Base-by-base conservation (phyloP, 495 filamentous ascomycete species). In the Xylaria venustula region DNA sequence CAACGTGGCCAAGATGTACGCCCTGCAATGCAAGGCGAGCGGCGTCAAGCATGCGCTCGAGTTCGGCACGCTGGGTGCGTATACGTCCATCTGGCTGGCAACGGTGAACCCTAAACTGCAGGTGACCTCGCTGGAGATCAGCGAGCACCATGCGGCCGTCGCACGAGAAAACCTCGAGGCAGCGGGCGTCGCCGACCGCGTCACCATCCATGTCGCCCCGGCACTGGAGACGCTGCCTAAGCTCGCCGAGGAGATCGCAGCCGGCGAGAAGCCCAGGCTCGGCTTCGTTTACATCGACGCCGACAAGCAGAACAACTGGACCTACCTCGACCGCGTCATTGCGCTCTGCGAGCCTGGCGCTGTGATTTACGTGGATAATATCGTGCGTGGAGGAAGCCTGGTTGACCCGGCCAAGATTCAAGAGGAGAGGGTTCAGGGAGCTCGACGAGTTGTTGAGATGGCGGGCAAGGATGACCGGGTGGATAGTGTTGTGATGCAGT, bases 401-500 rank as follows among this genome's bases (percentile, higher is more conserved):
- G 42, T 52, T 7, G 67, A 71, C 46, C 32, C 22, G 6, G 37
- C 26, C 12, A n/a, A n/a, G n/a, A 56, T 20, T 12, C 41, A 37
- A 20, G 48, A 68, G 3, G 23, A 37, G 20, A 22, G 25, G 1
- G 58, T 59, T 2, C 34, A 32, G 25, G 69, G 65, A 1, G 57
- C 49, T 25, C 64, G 74, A 26, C 20, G 55, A 60, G 71, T 81
- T 7, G 75, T 83, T 19, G 81, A 79, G 64, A 72, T 72, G 51
- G 73, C 76, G 30, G 81, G 77, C 14, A 73, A 66, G 62, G 75
- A 81, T 60, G 34, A 64, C 7, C 69, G 78, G 49, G 70, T 84
- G 2, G 77, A 83, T 45, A 75, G 73, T 23, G 73, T 74, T 32
- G 71, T 85, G 2, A 61, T 84, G 56, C 80, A 83, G 67, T 79